Evolutionary conservation across 257 asterid genomes (phyloP).

Genomic region (Fraxinus cuspidata): DNA sequence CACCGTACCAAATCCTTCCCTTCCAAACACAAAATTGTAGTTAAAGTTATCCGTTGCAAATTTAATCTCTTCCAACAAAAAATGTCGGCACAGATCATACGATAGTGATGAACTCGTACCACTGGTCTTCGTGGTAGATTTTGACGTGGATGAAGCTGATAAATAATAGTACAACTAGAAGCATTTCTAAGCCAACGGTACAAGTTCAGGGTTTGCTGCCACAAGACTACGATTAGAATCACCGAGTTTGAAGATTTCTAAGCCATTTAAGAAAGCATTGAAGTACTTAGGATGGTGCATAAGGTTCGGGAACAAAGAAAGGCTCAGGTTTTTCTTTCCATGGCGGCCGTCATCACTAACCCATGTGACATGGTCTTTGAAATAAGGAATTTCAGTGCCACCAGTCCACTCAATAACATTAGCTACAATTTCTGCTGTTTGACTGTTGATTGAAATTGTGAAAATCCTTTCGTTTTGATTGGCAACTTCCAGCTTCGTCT

Average conservation of each 20-base stretch:
- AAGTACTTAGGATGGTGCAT: background rate
- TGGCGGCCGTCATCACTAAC: constrained; percentile 26
- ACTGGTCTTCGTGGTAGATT: constrained; percentile 28
- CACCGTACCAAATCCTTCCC: constrained; percentile 66
- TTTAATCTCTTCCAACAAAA: constrained; percentile 50
- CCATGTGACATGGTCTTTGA: constrained; percentile 36
- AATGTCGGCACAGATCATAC: constrained; percentile 35
- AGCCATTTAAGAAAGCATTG: constrained; percentile 51
- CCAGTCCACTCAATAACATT: constrained; percentile 33
- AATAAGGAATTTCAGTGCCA: constrained; percentile 37
- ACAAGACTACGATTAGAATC: constrained; percentile 36
- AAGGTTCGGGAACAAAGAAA: constrained; percentile 36
- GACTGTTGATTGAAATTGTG: constrained; percentile 20
- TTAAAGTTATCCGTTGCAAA: constrained; percentile 48
- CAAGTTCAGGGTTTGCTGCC: constrained; percentile 41
- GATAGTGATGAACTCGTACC: constrained; percentile 39
- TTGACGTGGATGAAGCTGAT: constrained; percentile 25
- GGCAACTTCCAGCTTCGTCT: background rate
- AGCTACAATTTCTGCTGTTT: constrained; percentile 5
- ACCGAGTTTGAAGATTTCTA: constrained; percentile 60
- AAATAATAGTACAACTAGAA: background rate
- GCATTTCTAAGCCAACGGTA: accelerated
- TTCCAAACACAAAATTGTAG: constrained; percentile 40
- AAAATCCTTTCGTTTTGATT: constrained; percentile 29
- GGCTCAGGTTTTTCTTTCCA: constrained; percentile 27